phyloP scores from a whole-genome alignment of 176 grass and related monocot genomes.

The Themeda triandra region DNA sequence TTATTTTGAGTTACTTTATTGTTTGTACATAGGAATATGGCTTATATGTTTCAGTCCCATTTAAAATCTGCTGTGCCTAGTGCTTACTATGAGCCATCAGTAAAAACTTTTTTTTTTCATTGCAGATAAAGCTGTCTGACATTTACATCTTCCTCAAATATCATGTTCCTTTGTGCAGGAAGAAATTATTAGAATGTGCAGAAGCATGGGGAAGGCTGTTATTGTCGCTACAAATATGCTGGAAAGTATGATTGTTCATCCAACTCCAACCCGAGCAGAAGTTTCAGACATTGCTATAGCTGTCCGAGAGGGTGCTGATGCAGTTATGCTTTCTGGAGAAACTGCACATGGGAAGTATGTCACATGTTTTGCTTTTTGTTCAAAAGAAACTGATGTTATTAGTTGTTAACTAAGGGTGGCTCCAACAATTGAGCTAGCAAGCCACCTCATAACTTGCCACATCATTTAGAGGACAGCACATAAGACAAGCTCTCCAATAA shows the following conservation, averaged over 20 bases:
- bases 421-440: not conserved
- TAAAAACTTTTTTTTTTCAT: not conserved
- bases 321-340: constrained; percentile 99
- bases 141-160: constrained; percentile 22
- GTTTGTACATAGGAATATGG: not conserved
- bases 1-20: not conserved
- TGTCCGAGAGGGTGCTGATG: constrained; percentile 97
- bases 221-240: constrained; percentile 99
- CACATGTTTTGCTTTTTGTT: constrained; percentile 1
- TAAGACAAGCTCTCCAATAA: not conserved
- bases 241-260: constrained; percentile 99
- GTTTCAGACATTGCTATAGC: constrained; percentile 99
- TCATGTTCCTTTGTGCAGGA: constrained; percentile 50
- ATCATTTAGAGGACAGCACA: not conserved
- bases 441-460: not conserved
- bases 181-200: constrained; percentile 96
- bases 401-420: not conserved
- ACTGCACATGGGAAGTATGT: constrained; percentile 99
- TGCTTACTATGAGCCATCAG: not conserved
- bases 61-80: not conserved
- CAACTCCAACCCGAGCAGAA: constrained; percentile 94
- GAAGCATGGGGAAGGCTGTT: constrained; percentile 99
- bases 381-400: not conserved
- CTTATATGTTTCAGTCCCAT: not conserved
- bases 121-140: not conserved